Evolutionary conservation across 2,329 filamentous ascomycete genomes (phyloP), one percentile per base, ranked within the genome.

Genomic region (Cytospora leucostoma): DNA sequence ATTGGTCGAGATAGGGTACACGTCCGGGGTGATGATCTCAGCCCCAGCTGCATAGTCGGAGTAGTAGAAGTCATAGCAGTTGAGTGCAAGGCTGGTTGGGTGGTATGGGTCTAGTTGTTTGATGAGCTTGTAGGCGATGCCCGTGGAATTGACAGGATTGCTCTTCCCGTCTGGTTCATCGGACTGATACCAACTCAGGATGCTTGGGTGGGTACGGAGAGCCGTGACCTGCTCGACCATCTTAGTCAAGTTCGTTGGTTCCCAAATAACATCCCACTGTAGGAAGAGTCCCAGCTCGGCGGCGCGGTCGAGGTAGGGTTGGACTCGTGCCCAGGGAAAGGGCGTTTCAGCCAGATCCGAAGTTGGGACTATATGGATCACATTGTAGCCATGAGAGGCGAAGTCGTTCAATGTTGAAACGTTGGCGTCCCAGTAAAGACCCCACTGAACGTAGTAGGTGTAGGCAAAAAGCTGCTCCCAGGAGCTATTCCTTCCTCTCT

Each of bases 31-130:
- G 38, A 84, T 74, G 64, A 83, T 82, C 64, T 84, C 81, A 0
- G 80, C 78, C 10, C 82, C 82, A 1, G 75, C 69, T 1, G 78
- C 72, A 68, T 84, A 84, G n/a, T 79, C 74, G 33, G 71, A 65
- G 69, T 81, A 84, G 69, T 82, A 77, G 70, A 81, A 84, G 67
- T 83, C 81, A 54, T 76, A 76, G 70, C 82, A 84, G 66, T 84
- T 84, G 35, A 84, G 72, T 4, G 78, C 77, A 4, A 84, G 74
- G 6, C 76, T 79, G n/a, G 82, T 75, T 0, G 82, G 82, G 70
- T 84, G 82, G 67, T 83, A 84, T 0, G 79, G 79, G 67, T 84
- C 82, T 6, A 82, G 67, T 4, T 69, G 67, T 59, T 76, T 77
- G 65, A 84, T 76, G 51, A 74, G 67, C 12, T 77, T 69, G 68